Evolutionary conservation across 78 protist genomes (phyloP).

Genomic region (Dictyostelium discoideum): DNA sequence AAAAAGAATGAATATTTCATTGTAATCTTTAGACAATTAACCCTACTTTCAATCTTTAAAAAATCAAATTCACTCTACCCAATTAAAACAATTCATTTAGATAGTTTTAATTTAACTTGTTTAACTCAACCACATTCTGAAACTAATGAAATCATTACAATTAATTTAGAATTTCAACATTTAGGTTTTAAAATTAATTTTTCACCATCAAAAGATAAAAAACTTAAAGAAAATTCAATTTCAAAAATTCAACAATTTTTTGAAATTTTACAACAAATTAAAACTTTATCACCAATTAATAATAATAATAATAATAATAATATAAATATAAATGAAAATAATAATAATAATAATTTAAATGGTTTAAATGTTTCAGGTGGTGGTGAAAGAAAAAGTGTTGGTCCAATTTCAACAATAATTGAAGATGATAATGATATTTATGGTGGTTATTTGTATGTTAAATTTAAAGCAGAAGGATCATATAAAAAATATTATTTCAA

Average conservation of each 20-base stretch:
- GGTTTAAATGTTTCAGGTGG: neutral
- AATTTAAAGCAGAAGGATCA: neutral
- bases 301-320: too few relatives aligned
- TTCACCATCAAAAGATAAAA: neutral
- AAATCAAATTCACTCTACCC: neutral
- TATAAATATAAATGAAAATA: neutral
- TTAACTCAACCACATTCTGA: too few relatives aligned
- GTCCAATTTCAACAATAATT: neutral
- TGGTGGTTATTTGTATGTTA: neutral
- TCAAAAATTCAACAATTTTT: neutral
- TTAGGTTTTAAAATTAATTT: neutral
- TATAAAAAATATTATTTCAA: neutral
- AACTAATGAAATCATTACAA: neutral
- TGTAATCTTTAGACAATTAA: neutral
- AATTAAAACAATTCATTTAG: neutral
- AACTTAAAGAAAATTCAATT: neutral
- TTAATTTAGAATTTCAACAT: neutral
- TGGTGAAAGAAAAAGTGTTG: constrained; percentile 1
- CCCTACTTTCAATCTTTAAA: constrained; percentile 22
- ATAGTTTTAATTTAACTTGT: neutral
- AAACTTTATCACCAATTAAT: neutral
- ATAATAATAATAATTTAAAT: neutral
- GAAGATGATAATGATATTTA: neutral
- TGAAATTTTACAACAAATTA: neutral
- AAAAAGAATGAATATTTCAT: constrained; percentile 17